Evolutionary conservation across 2,329 filamentous ascomycete genomes (phyloP), one percentile per base, ranked within the genome.

Genomic region (Venturia pyrina): DNA sequence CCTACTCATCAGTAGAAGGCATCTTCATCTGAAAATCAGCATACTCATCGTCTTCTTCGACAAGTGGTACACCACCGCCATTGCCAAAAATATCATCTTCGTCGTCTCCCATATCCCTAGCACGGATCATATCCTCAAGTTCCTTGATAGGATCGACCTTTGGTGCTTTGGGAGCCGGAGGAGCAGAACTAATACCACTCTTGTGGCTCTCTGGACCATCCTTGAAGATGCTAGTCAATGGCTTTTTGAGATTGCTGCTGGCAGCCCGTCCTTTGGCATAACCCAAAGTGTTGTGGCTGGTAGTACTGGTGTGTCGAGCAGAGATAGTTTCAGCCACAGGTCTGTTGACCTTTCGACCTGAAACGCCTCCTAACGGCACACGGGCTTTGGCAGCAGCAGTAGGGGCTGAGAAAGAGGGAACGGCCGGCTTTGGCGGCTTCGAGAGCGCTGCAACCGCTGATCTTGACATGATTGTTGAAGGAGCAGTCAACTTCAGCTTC

Each of bases 221-320:
- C 34, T 56, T 64, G 44, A 64, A 64, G 32, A 64, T 53, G 13
- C n/a, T 53, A 28, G 7, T 32, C 28, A 43, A 28, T 46, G 65
- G 57, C 40, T 67, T 67, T 21, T 60, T 41, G 11, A 68, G 57
- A 15, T 56, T 50, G n/a, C 44, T 28, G n/a, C 60, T 65, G 4
- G 56, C 56, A 44, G 48, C 37, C 15, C 66, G 8, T 37, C 67
- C 67, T 21, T 66, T 56, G 19, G 66, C 66, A 34, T 67, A 67
- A 4, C 67, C 67, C 13, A 68, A 57, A 34, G 67, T 68, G 43
- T 34, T 66, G 19, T 62, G 41, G 7, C 62, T 44, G 34, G 66
- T 41, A 28, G 63, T 64, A n/a, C 28, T 41, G 19, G 60, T 61
- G n/a, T 63, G 32, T 24, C 63, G 34, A 19, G 40, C 43, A n/a